Percentiles rank a stretch among this genome's conserved stretches.
Evolutionary conservation across 805 yeast species (phyloP).

Genomic region (Sugiyamaella chiloensis): DNA sequence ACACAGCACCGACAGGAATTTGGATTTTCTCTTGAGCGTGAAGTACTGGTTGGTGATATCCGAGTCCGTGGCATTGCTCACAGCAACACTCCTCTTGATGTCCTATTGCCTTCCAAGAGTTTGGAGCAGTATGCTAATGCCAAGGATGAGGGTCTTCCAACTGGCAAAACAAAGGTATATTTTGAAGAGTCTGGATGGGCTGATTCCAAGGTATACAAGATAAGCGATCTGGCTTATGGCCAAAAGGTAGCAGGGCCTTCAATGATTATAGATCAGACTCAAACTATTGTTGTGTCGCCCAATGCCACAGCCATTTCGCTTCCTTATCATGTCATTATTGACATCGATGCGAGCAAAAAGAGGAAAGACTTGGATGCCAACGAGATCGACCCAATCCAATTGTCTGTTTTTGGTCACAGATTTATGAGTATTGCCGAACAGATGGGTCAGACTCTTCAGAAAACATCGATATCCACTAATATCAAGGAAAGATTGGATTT

Average conservation of each 20-base stretch:
- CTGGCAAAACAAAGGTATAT: constrained; percentile 44
- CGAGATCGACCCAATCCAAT: constrained; percentile 60
- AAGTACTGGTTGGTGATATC: constrained; percentile 65
- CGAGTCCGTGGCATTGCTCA: constrained; percentile 74
- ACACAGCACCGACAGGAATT: constrained; percentile 64
- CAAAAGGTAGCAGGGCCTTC: constrained; percentile 64
- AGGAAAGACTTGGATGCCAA: constrained; percentile 22
- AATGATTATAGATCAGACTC: constrained; percentile 74
- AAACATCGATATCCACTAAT: constrained; percentile 77
- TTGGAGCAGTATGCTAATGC: constrained; percentile 35
- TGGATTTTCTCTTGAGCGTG: constrained; percentile 62
- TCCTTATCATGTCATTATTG: constrained; percentile 59
- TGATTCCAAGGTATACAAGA: constrained; percentile 52
- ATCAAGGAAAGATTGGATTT: constrained; percentile 82
- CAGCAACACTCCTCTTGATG: constrained; percentile 35
- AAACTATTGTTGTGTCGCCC: constrained; percentile 73
- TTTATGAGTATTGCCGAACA: constrained; percentile 91
- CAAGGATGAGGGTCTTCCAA: constrained; percentile 9
- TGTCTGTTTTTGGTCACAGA: constrained; percentile 77
- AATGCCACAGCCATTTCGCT: constrained; percentile 52
- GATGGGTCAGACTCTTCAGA: constrained; percentile 77
- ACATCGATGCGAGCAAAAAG: constrained; percentile 20
- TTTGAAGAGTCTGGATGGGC: constrained; percentile 49
- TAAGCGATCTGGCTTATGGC: constrained; percentile 56
- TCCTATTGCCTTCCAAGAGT: constrained; percentile 35